phyloP scores from a whole-genome alignment of 805 yeast species.

The Candida tallmaniae region DNA sequence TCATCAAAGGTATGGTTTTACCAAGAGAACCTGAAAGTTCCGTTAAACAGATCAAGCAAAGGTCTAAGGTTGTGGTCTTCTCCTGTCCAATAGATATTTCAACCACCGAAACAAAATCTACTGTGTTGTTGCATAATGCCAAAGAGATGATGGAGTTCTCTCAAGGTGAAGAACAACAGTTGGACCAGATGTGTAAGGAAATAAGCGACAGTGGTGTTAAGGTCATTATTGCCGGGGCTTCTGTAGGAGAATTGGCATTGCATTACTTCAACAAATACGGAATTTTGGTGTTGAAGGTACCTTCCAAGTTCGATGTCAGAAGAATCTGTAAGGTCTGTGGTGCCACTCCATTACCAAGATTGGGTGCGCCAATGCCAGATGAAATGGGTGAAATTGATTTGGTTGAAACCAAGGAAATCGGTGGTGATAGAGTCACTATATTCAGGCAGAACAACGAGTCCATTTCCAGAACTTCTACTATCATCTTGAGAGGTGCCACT shows the following conservation, averaged over 20 bases:
- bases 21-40: slow-evolving; percentile 96
- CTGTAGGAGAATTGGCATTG: slow-evolving; percentile 86
- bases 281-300: slow-evolving; percentile 81
- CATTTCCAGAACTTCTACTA: slow-evolving; percentile 75
- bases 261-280: slow-evolving; percentile 88
- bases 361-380: slow-evolving; percentile 93
- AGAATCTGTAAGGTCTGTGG: slow-evolving; percentile 95
- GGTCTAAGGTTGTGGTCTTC: slow-evolving; percentile 85
- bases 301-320: slow-evolving; percentile 91
- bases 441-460: slow-evolving; percentile 73
- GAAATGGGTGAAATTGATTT: slow-evolving; percentile 86
- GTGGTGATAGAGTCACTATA: slow-evolving; percentile 94
- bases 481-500: slow-evolving; percentile 94
- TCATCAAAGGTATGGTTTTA: slow-evolving; percentile 96
- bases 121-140: slow-evolving; percentile 92
- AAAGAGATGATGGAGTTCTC: slow-evolving; percentile 95
- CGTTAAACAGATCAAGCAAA: slow-evolving; percentile 54
- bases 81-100: slow-evolving; percentile 94
- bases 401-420: slow-evolving; percentile 90
- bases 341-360: slow-evolving; percentile 90
- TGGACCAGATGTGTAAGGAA: slow-evolving; percentile 80
- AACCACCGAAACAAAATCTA: slow-evolving; percentile 97
- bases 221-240: slow-evolving; percentile 92
- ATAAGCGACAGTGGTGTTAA: slow-evolving; percentile 79
- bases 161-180: slow-evolving; percentile 92